phyloP scores from a whole-genome alignment of 179 eudicot species.

The Vitellaria paradoxa region DNA sequence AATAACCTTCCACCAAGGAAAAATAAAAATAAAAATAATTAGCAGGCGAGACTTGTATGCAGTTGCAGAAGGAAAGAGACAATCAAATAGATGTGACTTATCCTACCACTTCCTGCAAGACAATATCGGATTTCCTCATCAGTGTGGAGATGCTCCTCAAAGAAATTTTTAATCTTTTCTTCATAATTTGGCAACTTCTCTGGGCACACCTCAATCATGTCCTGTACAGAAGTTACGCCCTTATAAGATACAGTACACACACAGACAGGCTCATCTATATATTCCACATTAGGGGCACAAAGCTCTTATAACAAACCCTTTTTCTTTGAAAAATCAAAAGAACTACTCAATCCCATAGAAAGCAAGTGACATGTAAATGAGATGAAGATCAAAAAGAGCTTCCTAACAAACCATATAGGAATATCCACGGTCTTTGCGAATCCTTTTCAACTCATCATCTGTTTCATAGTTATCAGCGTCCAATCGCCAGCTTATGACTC shows the following conservation, averaged over 20 bases:
- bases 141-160: constrained; percentile 92
- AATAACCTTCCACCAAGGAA: constrained; percentile 55
- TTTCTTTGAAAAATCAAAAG: not conserved
- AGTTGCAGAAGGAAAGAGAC: not conserved
- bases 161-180: constrained; percentile 79
- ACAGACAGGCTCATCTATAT: not conserved
- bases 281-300: not conserved
- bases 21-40: not conserved
- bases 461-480: constrained; percentile 95
- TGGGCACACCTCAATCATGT: constrained; percentile 87
- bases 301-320: not conserved
- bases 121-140: constrained; percentile 98
- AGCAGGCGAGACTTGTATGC: not conserved
- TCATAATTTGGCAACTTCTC: constrained; percentile 95
- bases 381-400: not conserved
- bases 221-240: constrained; percentile 31
- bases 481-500: constrained; percentile 90
- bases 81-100: not conserved
- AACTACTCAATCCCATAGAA: not conserved
- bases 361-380: not conserved
- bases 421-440: constrained; percentile 87
- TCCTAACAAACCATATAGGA: constrained; percentile 70
- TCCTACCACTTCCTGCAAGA: constrained; percentile 90
- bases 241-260: not conserved
- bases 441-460: constrained; percentile 81